Evolutionary conservation across 2,329 filamentous ascomycete genomes (phyloP), one percentile per base, ranked within the genome.

Genomic region (Scorias spongiosa): DNA sequence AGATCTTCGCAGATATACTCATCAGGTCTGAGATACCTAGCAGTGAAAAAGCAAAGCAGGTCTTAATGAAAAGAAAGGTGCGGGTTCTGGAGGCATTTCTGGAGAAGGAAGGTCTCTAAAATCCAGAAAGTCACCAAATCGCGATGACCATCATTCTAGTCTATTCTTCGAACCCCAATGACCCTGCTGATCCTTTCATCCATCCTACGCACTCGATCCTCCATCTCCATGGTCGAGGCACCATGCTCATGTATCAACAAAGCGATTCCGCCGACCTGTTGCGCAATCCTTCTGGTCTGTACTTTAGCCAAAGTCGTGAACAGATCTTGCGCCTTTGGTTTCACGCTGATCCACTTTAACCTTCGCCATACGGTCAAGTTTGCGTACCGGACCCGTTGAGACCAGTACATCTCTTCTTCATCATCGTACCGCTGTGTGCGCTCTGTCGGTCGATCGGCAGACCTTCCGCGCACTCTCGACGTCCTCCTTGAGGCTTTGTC

Each of bases 1-100:
- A 76, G 41, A 63, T 85, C 0, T 81, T 91, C 50, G 75, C 76
- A 1, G 66, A 66, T 1, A 67, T 76, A 0, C 67, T 86, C 10
- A 80, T 87, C 46, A 71, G 79, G 7, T 58, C 65, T 2, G 57
- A 65, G 1, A 52, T 40, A 2, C 63, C 59, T 1, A 48, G 57
- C 15, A 70, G 63, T 47, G 74, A 75, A 5, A 76, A 75, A 61
- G 80, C 83, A 47, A 74, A 65, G 50, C 78, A 70, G 47, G 63
- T 66, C 0, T 61, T 70, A 11, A 77, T 80, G 49, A 82, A 82
- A 45, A 74, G 75, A 57, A 81, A 78, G 66, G 69, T 71, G 44
- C 71, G 71, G 9, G 63, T 88, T 10, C 58, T 93, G 28, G 82
- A 87, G 57, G 20, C 20, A 26, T 26, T 26, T 26, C 20, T 26